These are phyloP conservation scores for Trypanosoma conorhini DNA, from an alignment of 208 protist genomes.

Conservation along the genomic window DNA sequence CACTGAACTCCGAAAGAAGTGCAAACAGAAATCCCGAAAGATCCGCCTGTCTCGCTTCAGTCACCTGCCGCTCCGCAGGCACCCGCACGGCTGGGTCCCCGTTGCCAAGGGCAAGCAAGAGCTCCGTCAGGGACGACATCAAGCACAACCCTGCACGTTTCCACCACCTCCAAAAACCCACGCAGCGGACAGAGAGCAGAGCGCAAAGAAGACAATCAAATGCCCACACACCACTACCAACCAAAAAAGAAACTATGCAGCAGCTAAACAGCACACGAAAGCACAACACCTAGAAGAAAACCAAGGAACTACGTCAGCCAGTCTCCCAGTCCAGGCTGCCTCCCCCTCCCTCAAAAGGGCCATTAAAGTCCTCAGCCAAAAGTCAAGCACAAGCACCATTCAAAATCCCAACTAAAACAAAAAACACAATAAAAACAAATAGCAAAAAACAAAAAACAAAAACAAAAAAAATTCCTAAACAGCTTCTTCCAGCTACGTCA, in stretches of 20 bases:
- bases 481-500: too few species aligned
- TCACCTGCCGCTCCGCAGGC: conserved; percentile 74
- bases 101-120: conserved; percentile 69
- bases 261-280: too few species aligned
- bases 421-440: background rate
- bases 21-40: conserved; percentile 84
- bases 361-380: background rate
- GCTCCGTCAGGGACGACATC: conserved; percentile 70
- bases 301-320: too few species aligned
- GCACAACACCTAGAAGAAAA: too few species aligned
- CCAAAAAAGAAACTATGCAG: too few species aligned
- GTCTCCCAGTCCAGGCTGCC: too few species aligned
- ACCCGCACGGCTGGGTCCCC: conserved; percentile 67
- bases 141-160: background rate
- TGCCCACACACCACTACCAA: too few species aligned
- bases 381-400: background rate
- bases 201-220: conserved; percentile 1
- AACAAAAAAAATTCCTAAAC: background rate
- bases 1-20: conserved; percentile 89
- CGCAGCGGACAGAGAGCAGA: background rate
- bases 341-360: too few species aligned
- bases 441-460: background rate
- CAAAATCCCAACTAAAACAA: background rate
- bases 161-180: background rate
- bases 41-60: conserved; percentile 63